These are phyloP conservation scores for Moringa oleifera DNA, from an alignment of 345 rosid species.

Conservation along the genomic window DNA sequence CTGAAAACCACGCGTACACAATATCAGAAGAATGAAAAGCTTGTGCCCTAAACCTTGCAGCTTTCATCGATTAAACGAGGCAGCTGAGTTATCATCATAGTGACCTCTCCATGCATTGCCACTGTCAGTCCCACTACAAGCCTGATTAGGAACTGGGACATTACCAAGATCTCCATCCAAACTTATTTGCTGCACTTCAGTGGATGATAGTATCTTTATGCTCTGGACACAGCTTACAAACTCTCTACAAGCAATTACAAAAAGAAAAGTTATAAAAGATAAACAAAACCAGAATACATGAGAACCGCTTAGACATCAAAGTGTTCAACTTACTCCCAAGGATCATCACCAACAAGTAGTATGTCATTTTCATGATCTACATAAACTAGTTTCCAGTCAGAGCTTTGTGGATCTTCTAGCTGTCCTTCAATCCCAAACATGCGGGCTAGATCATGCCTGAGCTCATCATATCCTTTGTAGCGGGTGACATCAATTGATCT, in stretches of 20 bases:
- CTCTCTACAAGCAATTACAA: conserved; percentile 51
- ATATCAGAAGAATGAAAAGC: too few species aligned
- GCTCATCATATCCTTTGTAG: conserved; percentile 72
- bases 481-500: conserved; percentile 94
- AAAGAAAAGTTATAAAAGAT: conserved; percentile 7
- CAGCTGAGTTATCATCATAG: conserved; percentile 67
- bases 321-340: conserved; percentile 82
- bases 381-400: conserved; percentile 92
- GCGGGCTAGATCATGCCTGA: conserved; percentile 80
- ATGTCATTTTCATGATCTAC: conserved; percentile 93
- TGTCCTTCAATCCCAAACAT: conserved; percentile 98
- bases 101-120: conserved; percentile 85
- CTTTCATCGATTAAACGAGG: conserved; percentile 63
- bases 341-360: conserved; percentile 94
- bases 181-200: conserved; percentile 88
- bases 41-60: too few species aligned
- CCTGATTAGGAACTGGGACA: conserved; percentile 58
- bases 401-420: conserved; percentile 85
- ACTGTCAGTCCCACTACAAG: conserved; percentile 75
- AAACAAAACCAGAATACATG: background rate
- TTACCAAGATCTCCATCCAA: conserved; percentile 70
- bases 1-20: background rate
- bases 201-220: conserved; percentile 76
- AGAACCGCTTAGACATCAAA: background rate
- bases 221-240: conserved; percentile 80